Percentiles rank a stretch among this genome's conserved stretches.
phyloP scores from a whole-genome alignment of 2,329 filamentous ascomycete species.

The Cytospora paraplurivora region DNA sequence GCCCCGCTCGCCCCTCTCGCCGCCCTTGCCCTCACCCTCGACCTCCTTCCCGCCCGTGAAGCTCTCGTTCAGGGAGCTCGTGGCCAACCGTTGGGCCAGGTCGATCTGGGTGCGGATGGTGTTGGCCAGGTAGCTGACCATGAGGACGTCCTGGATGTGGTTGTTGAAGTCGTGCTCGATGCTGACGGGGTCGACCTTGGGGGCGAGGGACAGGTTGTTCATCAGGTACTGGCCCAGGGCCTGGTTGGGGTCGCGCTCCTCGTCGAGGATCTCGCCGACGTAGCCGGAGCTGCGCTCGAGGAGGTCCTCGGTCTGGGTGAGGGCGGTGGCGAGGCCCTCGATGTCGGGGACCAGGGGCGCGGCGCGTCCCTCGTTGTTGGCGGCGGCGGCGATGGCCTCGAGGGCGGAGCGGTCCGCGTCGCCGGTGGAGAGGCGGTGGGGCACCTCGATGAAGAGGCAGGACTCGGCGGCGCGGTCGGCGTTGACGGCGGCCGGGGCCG shows the following conservation, averaged over 20 bases:
- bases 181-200: conserved; percentile 87
- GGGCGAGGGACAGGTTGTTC: conserved; percentile 88
- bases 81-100: conserved; percentile 90
- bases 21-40: conserved; percentile 48
- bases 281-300: conserved; percentile 90
- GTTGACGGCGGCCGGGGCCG: conserved; percentile 90
- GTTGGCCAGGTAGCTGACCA: conserved; percentile 97
- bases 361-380: conserved; percentile 74
- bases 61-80: conserved; percentile 63
- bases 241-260: conserved; percentile 86
- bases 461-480: conserved; percentile 93
- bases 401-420: conserved; percentile 63
- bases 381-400: conserved; percentile 81
- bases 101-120: conserved; percentile 99
- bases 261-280: conserved; percentile 90
- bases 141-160: conserved; percentile 97
- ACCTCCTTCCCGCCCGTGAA: conserved; percentile 46
- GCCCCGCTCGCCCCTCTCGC: conserved; percentile 46
- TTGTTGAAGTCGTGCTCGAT: conserved; percentile 99
- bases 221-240: conserved; percentile 93
- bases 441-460: conserved; percentile 96
- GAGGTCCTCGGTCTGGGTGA: conserved; percentile 86
- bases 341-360: conserved; percentile 82
- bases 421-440: conserved; percentile 88
- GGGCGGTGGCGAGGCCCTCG: conserved; percentile 80